Evolutionary conservation across 2,329 filamentous ascomycete species (phyloP), one percentile per base, ranked within the genome.

Genomic region (Ophiostoma quercus): DNA sequence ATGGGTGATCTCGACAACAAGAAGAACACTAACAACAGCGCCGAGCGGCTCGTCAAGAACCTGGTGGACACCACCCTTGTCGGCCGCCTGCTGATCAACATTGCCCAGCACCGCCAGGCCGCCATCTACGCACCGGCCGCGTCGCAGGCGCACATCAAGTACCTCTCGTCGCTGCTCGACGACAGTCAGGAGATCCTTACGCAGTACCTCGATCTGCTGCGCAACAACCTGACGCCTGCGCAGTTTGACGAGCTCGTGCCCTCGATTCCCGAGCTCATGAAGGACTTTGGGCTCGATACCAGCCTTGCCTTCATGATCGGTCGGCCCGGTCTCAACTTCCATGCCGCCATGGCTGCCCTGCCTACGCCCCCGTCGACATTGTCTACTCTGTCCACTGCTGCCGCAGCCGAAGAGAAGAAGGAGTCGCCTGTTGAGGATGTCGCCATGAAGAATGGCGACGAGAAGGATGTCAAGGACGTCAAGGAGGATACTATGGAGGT

Each of bases 171-270:
- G 68, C 89, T 97, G 73, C 86, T 96, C 68, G 95, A 99, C 77
- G 94, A 97, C 77, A 90, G 96, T 25, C 92, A 97, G 74, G 87
- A 91, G 71, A 90, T 94, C 9, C 84, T 98, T 32, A 86, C 88
- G 32, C 94, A 97, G 76, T 99, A 96, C 76, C 84, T 98, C 22
- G 95, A 98, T 75, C 85, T 97, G 7, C 84, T 99, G 41, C 90
- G 91, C 76, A 91, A 87, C 77, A 96, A 93, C 75, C 80, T 97
- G 39, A 84, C 89, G 0, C 83, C 88, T 0, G 86, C 90, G 51
- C 87, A 94, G 25, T 98, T 97, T 72, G 91, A 96, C 75, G 80
- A 83, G 1, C 84, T 90, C 22, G 88, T 98, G 6, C 95, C 95
- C 0, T 86, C 88, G 39, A 86, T 97, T 60, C 82, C 88, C 3